A percentile compares a stretch with the other conserved stretches of the same genome.
Evolutionary conservation across 2,329 filamentous ascomycete genomes (phyloP).

Genomic region (Phyllosticta paracitricarpa): DNA sequence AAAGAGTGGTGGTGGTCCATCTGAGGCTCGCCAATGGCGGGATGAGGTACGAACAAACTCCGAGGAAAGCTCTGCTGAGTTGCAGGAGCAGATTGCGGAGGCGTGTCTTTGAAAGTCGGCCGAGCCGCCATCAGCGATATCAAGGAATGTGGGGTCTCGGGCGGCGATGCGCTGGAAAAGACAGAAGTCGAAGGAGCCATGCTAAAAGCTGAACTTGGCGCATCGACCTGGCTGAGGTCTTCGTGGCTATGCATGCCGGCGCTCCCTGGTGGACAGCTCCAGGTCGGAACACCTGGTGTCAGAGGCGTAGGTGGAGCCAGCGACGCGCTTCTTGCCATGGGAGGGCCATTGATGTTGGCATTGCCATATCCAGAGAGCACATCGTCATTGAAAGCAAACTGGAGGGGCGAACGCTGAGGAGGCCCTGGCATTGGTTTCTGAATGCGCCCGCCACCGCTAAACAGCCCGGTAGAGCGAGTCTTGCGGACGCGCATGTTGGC

Average conservation of each 20-base stretch:
- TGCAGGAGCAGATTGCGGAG: slow-evolving; percentile 41
- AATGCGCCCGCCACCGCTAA: slow-evolving; percentile 38
- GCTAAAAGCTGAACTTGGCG: slow-evolving; percentile 14
- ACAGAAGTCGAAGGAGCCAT: slow-evolving; percentile 25
- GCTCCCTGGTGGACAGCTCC: slow-evolving; percentile 14
- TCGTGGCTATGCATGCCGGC: neutral
- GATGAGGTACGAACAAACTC: neutral
- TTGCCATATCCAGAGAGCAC: slow-evolving; percentile 31
- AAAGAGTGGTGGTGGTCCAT: slow-evolving; percentile 4
- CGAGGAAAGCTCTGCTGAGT: slow-evolving; percentile 37
- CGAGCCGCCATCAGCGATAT: neutral
- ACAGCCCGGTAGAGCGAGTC: slow-evolving; percentile 38
- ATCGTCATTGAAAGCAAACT: slow-evolving; percentile 36
- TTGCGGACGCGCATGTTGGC: slow-evolving; percentile 34
- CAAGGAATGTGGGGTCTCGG: slow-evolving; percentile 31
- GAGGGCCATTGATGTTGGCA: slow-evolving; percentile 22
- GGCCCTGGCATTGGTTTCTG: slow-evolving; percentile 36
- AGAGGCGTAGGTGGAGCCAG: slow-evolving; percentile 40
- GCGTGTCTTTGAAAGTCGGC: slow-evolving; percentile 34
- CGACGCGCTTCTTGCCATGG: slow-evolving; percentile 20
- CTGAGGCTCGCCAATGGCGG: neutral
- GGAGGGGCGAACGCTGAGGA: slow-evolving; percentile 39
- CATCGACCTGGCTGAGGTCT: neutral
- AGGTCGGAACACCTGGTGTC: slow-evolving; percentile 34
- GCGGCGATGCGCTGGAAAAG: slow-evolving; percentile 34